phyloP scores from a whole-genome alignment of 2,329 filamentous ascomycete genomes.

The Rachicladosporium sp. region DNA sequence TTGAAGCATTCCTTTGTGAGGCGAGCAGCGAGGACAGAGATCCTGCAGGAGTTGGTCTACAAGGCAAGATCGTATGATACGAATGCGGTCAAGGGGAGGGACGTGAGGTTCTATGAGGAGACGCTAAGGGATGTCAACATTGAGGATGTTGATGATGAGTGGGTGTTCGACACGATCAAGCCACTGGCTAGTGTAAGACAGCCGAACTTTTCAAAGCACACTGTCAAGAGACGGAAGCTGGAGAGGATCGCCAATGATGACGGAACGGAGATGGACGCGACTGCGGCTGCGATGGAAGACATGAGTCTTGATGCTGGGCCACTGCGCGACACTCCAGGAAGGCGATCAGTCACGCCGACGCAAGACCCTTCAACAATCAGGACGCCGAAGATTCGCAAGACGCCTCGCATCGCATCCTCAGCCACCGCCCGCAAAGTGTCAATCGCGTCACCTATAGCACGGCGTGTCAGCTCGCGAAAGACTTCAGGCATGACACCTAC shows the following conservation, averaged over 20 bases:
- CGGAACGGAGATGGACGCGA: conserved; percentile 20
- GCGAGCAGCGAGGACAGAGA: conserved; percentile 75
- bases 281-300: conserved; percentile 26
- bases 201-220: conserved; percentile 31
- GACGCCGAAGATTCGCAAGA: conserved; percentile 21
- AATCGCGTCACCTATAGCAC: conserved; percentile 21
- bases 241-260: conserved; percentile 32
- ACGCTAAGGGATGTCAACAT: conserved; percentile 45
- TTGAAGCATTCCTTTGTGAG: conserved; percentile 81
- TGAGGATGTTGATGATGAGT: conserved; percentile 67
- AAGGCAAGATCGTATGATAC: conserved; percentile 74
- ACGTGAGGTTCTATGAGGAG: conserved; percentile 82
- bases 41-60: conserved; percentile 73
- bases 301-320: conserved; percentile 35
- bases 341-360: conserved; percentile 12
- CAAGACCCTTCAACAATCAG: conserved; percentile 25
- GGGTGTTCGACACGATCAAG: conserved; percentile 92
- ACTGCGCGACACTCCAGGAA: conserved; percentile 19
- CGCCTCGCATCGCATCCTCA: conserved; percentile 26
- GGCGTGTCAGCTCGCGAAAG: conserved; percentile 19
- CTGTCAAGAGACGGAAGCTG: conserved; percentile 36
- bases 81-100: conserved; percentile 22
- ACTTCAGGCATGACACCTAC: conserved; percentile 29
- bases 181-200: conserved; percentile 45
- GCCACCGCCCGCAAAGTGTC: conserved; percentile 26